These are phyloP conservation scores for Marasmius oreades DNA, from an alignment of 1,284 basidiomycete genomes.

Conservation along the genomic window DNA sequence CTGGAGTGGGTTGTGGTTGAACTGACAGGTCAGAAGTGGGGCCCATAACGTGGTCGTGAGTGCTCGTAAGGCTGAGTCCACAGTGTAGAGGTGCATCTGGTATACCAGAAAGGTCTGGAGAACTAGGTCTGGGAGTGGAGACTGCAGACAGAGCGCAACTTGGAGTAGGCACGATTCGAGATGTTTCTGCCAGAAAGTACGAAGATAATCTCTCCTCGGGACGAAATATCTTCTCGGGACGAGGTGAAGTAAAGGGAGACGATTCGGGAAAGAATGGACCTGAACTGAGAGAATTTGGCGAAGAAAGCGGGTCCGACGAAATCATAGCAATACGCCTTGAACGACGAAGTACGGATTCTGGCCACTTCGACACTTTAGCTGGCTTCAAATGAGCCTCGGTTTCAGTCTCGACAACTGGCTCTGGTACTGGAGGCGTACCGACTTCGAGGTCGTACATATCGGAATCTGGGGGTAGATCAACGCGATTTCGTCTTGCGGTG, in stretches of 20 bases:
- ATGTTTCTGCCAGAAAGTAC: too few relatives aligned
- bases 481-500: background rate
- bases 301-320: background rate
- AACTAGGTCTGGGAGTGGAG: background rate
- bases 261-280: background rate
- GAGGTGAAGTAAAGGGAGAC: background rate
- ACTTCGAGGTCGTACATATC: background rate
- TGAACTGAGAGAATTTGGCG: background rate
- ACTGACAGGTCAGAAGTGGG: too few relatives aligned
- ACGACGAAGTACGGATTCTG: background rate
- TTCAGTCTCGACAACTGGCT: background rate
- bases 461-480: background rate
- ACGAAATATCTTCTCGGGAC: too few relatives aligned
- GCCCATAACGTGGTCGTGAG: background rate
- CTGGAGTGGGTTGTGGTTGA: too few relatives aligned
- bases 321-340: background rate
- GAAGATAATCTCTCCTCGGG: too few relatives aligned
- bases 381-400: background rate
- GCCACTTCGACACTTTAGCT: background rate
- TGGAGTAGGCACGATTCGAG: background rate
- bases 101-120: background rate
- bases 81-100: background rate
- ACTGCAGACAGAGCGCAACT: background rate
- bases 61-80: background rate
- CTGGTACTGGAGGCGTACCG: background rate